These are phyloP conservation scores for Fraxinus velutina DNA, from an alignment of 305 asterid genomes.

Conservation along the genomic window DNA sequence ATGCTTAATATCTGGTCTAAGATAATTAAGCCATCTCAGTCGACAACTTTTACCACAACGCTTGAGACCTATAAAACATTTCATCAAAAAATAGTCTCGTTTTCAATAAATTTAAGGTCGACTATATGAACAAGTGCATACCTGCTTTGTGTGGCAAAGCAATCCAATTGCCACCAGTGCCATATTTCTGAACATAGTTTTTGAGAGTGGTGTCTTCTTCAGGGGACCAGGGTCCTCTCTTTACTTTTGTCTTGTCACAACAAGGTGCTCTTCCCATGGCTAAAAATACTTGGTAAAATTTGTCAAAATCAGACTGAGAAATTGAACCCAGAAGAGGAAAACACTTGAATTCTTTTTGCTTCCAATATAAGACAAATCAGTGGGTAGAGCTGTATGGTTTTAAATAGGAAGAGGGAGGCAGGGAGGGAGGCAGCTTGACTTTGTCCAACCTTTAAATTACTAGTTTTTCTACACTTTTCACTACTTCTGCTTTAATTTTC, in stretches of 20 bases:
- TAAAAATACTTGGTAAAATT: not conserved
- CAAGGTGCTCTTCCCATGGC: constrained; percentile 60
- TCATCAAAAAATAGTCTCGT: not conserved
- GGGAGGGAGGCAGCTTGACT: constrained; percentile 34
- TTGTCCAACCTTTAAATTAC: constrained; percentile 24
- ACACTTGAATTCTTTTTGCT: not conserved
- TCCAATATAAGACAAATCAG: not conserved
- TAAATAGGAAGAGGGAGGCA: not conserved
- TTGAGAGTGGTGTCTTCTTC: constrained; percentile 51
- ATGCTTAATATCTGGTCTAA: constrained; percentile 66
- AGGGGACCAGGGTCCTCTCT: constrained; percentile 62
- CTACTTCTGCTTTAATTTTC: not conserved
- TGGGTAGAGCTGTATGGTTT: constrained; percentile 14
- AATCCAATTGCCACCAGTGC: constrained; percentile 55
- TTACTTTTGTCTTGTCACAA: constrained; percentile 55
- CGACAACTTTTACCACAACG: constrained; percentile 79
- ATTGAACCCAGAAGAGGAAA: not conserved
- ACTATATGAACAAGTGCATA: not conserved
- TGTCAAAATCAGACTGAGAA: not conserved
- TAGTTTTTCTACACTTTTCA: not conserved
- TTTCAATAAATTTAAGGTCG: not conserved
- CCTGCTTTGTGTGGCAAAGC: constrained; percentile 60
- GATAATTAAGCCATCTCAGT: constrained; percentile 77
- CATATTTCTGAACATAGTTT: constrained; percentile 34
- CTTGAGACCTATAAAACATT: constrained; percentile 36